Base-by-base conservation (phyloP, 805 yeast species). In the Spathaspora boniae region DNA sequence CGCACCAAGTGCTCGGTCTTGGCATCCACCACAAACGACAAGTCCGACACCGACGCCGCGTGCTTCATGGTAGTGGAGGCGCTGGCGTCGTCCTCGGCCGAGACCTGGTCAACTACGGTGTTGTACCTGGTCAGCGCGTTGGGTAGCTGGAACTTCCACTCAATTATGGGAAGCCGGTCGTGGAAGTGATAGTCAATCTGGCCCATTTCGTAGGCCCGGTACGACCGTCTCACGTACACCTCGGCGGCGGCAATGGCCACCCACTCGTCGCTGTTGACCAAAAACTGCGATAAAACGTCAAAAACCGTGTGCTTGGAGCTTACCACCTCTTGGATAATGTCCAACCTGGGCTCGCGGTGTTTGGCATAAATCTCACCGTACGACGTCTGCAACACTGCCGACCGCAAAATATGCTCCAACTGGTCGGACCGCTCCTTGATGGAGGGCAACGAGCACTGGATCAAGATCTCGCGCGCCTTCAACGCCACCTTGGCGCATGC, bases 241-340 rank as follows among this genome's bases (percentile, higher is more conserved):
- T 93, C 97, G 30, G 95, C 87, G 24, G 98, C 98, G 24, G 98
- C 98, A 46, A 91, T 77, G 3, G 91, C 84, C 42, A 93, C 91
- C 73, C 86, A 86, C 31, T 83, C 85, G 54, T 94, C 97, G 9
- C 74, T 54, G 49, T 86, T 84, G 37, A 75, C 78, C 65, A 93
- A 78, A 66, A 93, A 93, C 65, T 87, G 97, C 29, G 95, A 76
- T 59, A 93, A 75, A 25, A 94, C 98, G 58, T 93, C 99, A 59
- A 91, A 93, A 14, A 93, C 97, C 41, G 91, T 86, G 66, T 86
- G 94, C 59, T 86, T 89, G 33, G 98, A 89, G 57, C 93, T 98
- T 48, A 93, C 89, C 38, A 93, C 93, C 61, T 93, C 98, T 45
- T 82, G 79, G 48, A 93, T 75, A 40, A 86, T 72, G 25, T 80